These are phyloP conservation scores for Blastomyces silverae DNA, from an alignment of 2,329 filamentous ascomycete genomes.

Conservation along the genomic window DNA sequence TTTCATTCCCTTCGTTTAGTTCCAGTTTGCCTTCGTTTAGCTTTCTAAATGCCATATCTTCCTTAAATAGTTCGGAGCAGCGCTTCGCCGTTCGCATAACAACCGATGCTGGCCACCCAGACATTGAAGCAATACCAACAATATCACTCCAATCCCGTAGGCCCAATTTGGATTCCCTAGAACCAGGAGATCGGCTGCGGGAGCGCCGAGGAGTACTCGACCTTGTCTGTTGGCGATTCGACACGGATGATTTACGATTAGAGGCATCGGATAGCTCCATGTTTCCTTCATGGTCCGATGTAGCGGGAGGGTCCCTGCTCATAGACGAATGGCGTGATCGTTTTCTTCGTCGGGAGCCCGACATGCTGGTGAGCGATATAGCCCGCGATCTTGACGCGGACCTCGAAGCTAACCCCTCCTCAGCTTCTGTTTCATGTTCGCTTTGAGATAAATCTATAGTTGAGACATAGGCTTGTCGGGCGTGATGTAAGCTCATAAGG, in stretches of 20 bases:
- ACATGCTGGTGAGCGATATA: slow-evolving; percentile 15
- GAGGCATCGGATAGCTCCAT: slow-evolving; percentile 15
- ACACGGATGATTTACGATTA: neutral
- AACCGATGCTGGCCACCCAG: slow-evolving; percentile 59
- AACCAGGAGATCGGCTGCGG: slow-evolving; percentile 10
- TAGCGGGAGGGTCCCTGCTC: neutral
- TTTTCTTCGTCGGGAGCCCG: slow-evolving; percentile 27
- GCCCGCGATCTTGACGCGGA: slow-evolving; percentile 18
- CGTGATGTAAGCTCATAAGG: slow-evolving; percentile 62
- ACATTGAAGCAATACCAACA: slow-evolving; percentile 67
- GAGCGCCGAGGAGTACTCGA: slow-evolving; percentile 6
- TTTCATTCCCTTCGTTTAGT: slow-evolving; percentile 22
- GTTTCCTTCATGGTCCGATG: slow-evolving; percentile 1
- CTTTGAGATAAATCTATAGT: slow-evolving; percentile 28
- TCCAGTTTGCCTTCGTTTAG: slow-evolving; percentile 41
- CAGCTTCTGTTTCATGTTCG: slow-evolving; percentile 29
- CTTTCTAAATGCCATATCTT: slow-evolving; percentile 60
- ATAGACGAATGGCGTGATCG: slow-evolving; percentile 7
- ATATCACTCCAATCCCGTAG: slow-evolving; percentile 80
- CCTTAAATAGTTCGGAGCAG: slow-evolving; percentile 67
- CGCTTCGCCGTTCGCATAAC: slow-evolving; percentile 64
- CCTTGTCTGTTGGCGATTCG: slow-evolving; percentile 1
- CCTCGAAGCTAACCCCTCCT: slow-evolving; percentile 26
- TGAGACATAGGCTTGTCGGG: slow-evolving; percentile 48
- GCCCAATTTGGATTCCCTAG: slow-evolving; percentile 22